A percentile compares a stretch with the other conserved stretches of the same genome.
phyloP scores from a whole-genome alignment of 163 green algal species.

The Smithsoniella earleae region DNA sequence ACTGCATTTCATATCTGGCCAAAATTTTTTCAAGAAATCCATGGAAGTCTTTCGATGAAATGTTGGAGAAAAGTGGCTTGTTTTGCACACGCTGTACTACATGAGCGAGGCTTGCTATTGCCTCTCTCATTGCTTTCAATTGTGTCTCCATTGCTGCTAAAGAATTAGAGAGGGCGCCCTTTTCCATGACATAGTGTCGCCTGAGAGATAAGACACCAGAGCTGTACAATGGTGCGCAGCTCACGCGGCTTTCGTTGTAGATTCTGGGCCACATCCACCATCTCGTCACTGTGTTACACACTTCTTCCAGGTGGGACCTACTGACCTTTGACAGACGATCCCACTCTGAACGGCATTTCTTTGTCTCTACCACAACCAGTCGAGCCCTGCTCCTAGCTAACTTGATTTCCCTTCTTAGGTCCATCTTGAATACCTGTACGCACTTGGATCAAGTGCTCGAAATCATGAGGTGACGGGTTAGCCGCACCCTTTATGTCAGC shows the following conservation, averaged over 20 bases:
- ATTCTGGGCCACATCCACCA: background rate
- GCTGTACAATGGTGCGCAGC: no score
- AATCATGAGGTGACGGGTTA: no score
- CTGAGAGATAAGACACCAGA: no score
- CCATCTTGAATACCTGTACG: no score
- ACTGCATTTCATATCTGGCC: background rate
- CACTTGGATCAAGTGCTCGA: no score
- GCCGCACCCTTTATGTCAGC: no score
- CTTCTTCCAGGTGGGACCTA: background rate
- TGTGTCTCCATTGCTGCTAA: no score
- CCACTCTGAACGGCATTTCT: background rate
- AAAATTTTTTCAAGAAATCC: background rate
- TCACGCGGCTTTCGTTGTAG: no score
- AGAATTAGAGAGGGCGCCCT: background rate
- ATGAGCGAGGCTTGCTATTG: background rate
- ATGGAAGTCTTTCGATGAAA: background rate
- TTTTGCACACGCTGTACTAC: background rate
- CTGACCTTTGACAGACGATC: background rate
- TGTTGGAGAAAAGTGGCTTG: background rate
- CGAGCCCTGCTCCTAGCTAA: no score
- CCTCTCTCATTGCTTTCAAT: background rate
- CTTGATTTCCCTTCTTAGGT: no score
- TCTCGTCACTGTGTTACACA: constrained; percentile 3
- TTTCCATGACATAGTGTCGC: background rate
- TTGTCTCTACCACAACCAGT: no score